Evolutionary conservation across 1,139 yeast species (phyloP).

Genomic region (Yamadazyma diospyri): DNA sequence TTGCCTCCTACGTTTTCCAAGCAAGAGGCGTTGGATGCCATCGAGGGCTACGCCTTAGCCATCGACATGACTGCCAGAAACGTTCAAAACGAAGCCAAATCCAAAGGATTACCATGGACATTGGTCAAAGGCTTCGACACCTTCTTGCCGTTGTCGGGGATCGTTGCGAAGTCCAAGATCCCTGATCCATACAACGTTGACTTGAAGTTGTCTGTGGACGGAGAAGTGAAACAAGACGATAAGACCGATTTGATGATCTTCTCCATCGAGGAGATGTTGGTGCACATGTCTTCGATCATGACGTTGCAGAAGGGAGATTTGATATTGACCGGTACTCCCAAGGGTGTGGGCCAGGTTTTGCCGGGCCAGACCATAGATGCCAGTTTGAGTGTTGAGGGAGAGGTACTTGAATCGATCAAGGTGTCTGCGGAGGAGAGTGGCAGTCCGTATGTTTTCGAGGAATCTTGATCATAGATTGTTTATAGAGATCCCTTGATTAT

Average conservation of each 20-base stretch:
- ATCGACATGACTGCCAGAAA: slow-evolving; percentile 94
- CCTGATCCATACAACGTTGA: slow-evolving; percentile 73
- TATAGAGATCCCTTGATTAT: not conserved
- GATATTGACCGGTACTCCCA: slow-evolving; percentile 93
- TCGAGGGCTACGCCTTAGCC: slow-evolving; percentile 83
- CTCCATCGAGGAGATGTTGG: slow-evolving; percentile 76
- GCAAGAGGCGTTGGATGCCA: slow-evolving; percentile 68
- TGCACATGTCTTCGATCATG: slow-evolving; percentile 83
- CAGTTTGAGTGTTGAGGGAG: slow-evolving; percentile 51
- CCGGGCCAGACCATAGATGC: slow-evolving; percentile 81
- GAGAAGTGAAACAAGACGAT: slow-evolving; percentile 68
- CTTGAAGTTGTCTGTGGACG: slow-evolving; percentile 68
- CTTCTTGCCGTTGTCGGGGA: slow-evolving; percentile 75
- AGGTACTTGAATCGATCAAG: slow-evolving; percentile 50
- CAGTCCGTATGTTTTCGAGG: slow-evolving; percentile 72
- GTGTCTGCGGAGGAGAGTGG: slow-evolving; percentile 62
- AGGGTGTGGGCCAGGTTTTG: slow-evolving; percentile 84
- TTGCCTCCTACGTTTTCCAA: slow-evolving; percentile 58
- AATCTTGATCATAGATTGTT: too few species aligned
- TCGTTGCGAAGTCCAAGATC: slow-evolving; percentile 62
- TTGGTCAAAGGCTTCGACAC: slow-evolving; percentile 97
- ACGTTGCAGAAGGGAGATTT: slow-evolving; percentile 88
- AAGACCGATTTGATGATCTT: slow-evolving; percentile 83
- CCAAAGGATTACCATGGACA: slow-evolving; percentile 94
- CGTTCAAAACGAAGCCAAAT: slow-evolving; percentile 92